These are phyloP conservation scores for Bauhinia variegata DNA, from an alignment of 306 rosid species.

Conservation along the genomic window DNA sequence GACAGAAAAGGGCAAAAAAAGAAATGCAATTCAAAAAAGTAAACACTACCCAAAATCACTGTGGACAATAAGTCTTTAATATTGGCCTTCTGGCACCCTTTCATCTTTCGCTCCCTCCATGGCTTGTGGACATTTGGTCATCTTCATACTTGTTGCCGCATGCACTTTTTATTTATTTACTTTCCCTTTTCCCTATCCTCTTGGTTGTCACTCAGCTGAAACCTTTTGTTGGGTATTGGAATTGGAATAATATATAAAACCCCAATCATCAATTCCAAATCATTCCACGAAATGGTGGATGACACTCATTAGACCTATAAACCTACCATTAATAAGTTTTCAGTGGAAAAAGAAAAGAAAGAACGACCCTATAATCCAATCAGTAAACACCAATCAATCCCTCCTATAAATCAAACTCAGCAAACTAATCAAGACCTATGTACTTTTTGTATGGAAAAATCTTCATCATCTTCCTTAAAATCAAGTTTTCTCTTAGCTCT, in stretches of 20 bases:
- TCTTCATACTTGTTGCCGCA: conserved; percentile 51
- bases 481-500: conserved; percentile 79
- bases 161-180: conserved; percentile 54
- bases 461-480: conserved; percentile 53
- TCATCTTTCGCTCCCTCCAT: conserved; percentile 46
- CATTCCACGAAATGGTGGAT: conserved; percentile 57
- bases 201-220: conserved; percentile 53
- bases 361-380: conserved; percentile 57
- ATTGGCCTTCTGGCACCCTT: conserved; percentile 50
- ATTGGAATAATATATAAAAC: conserved; percentile 57
- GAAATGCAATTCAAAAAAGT: conserved; percentile 34
- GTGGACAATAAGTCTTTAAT: conserved; percentile 51
- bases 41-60: conserved; percentile 50
- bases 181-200: conserved; percentile 50
- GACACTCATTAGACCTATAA: conserved; percentile 54
- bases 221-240: conserved; percentile 57
- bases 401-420: conserved; percentile 35
- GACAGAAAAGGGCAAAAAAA: conserved; percentile 33
- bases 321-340: conserved; percentile 49
- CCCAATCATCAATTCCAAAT: conserved; percentile 68
- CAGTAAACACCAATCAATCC: conserved; percentile 51
- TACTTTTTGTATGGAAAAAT: conserved; percentile 49
- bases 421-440: conserved; percentile 44
- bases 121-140: conserved; percentile 48
- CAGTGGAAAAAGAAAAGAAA: conserved; percentile 14